phyloP scores from a whole-genome alignment of 768 basidiomycete genomes.

The Lactarius hengduanensis region DNA sequence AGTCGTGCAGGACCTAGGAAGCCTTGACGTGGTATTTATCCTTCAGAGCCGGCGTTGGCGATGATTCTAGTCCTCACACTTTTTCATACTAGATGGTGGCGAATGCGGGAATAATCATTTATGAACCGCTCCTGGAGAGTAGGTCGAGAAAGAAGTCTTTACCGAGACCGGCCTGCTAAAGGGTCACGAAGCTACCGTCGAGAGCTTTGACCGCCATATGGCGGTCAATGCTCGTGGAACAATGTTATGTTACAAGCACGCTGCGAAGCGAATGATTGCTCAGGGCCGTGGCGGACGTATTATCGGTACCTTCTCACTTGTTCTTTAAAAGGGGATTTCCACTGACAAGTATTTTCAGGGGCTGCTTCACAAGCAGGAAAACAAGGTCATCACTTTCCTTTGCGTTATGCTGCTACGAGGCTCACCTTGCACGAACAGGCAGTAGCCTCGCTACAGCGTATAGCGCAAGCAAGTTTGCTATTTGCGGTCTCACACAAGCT shows the following conservation, averaged over 20 bases:
- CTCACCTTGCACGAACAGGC: slow-evolving; percentile 2
- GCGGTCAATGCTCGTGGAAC: slow-evolving; percentile 21
- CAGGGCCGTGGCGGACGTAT: slow-evolving; percentile 27
- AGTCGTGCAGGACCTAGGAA: slow-evolving; percentile 18
- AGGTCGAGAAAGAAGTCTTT: background rate
- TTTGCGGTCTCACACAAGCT: slow-evolving; percentile 31
- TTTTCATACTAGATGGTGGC: slow-evolving; percentile 26
- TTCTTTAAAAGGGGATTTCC: background rate
- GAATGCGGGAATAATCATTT: slow-evolving; percentile 20
- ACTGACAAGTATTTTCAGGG: slow-evolving; percentile 6
- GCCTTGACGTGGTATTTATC: slow-evolving; percentile 23
- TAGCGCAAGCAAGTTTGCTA: slow-evolving; percentile 30
- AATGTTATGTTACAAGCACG: slow-evolving; percentile 32
- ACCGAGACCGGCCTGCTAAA: background rate
- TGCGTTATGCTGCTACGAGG: background rate
- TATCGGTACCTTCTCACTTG: slow-evolving; percentile 4
- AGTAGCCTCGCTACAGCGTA: slow-evolving; percentile 7
- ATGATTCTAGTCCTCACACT: background rate
- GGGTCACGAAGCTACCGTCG: slow-evolving; percentile 3
- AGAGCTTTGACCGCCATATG: slow-evolving; percentile 14
- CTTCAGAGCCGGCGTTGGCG: too few relatives aligned
- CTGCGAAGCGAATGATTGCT: slow-evolving; percentile 31
- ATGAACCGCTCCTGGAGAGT: slow-evolving; percentile 3
- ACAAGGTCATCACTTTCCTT: slow-evolving; percentile 8
- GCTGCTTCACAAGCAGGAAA: slow-evolving; percentile 23